phyloP scores from a whole-genome alignment of 495 filamentous ascomycete genomes.

The Penicillium egyptiacum region DNA sequence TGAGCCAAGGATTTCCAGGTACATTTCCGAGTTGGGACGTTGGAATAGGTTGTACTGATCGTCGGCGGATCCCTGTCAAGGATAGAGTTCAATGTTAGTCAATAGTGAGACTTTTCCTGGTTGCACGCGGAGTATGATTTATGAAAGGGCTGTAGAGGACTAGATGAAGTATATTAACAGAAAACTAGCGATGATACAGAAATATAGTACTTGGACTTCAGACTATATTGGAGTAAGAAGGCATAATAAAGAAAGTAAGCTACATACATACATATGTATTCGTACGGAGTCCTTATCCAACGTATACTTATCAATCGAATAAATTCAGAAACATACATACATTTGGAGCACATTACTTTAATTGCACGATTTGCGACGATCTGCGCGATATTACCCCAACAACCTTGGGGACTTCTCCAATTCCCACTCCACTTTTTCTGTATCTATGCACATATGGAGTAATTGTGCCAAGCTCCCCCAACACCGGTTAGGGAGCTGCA shows the following conservation, averaged over 20 bases:
- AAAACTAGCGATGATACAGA: neutral
- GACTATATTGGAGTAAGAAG: neutral
- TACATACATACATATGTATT: no score
- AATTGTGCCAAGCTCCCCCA: neutral
- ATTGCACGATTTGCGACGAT: neutral
- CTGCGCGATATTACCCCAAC: neutral
- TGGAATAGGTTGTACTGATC: no score
- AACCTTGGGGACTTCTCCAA: neutral
- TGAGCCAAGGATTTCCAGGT: no score
- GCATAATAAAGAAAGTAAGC: neutral
- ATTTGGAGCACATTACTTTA: neutral
- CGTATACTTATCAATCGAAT: neutral
- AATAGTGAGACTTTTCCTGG: no score
- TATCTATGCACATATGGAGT: neutral
- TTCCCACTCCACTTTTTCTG: neutral
- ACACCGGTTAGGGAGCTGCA: no score
- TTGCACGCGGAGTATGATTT: neutral
- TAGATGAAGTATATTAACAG: neutral
- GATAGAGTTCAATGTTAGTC: no score
- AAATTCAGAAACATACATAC: no score
- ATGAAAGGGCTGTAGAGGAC: neutral
- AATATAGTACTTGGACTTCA: neutral
- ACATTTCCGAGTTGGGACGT: no score
- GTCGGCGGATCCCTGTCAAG: no score
- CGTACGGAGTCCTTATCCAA: neutral